Conservation (phyloP, 768 basidiomycete genomes). For the Cyathus striatus region DNA sequence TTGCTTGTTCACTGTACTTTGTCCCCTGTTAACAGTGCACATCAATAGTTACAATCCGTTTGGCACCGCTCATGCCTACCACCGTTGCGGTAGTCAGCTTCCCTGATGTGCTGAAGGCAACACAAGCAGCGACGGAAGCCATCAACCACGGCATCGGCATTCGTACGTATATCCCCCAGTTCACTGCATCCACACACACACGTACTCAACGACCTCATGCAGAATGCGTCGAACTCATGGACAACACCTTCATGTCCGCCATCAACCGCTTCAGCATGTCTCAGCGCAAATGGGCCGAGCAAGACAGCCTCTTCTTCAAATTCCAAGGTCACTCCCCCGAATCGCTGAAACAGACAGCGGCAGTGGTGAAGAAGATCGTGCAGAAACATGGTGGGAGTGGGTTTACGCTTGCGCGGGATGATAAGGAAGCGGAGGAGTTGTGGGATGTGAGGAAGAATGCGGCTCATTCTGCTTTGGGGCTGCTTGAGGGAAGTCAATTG, state of each 20-base stretch:
- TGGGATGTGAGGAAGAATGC: conserved; percentile 75
- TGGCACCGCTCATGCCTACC: conserved; percentile 79
- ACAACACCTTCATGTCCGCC: conserved; percentile 63
- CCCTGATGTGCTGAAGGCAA: conserved; percentile 67
- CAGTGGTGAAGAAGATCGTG: conserved; percentile 51
- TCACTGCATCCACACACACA: conserved; percentile 1
- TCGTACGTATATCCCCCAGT: conserved; percentile 40
- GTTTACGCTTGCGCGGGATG: conserved; percentile 58
- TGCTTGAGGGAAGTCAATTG: conserved; percentile 49
- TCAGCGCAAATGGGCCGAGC: conserved; percentile 49
- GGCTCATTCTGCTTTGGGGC: conserved; percentile 48
- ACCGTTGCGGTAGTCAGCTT: conserved; percentile 82
- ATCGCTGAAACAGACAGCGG: conserved; percentile 57
- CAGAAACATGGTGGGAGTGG: conserved; percentile 63
- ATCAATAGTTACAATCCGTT: conserved; percentile 65
- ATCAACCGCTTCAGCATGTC: conserved; percentile 54
- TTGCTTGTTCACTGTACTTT: not conserved
- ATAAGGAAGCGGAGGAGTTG: conserved; percentile 64
- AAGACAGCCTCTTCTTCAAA: conserved; percentile 81
- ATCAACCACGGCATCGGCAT: conserved; percentile 70
- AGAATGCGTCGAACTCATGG: conserved; percentile 86
- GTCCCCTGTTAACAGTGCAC: not conserved
- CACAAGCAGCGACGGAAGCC: conserved; percentile 69
- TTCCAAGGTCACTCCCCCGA: conserved; percentile 67
- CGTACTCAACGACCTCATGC: not conserved